phyloP scores from a whole-genome alignment of 148 eudicot genomes.

The Euryodendron excelsum region DNA sequence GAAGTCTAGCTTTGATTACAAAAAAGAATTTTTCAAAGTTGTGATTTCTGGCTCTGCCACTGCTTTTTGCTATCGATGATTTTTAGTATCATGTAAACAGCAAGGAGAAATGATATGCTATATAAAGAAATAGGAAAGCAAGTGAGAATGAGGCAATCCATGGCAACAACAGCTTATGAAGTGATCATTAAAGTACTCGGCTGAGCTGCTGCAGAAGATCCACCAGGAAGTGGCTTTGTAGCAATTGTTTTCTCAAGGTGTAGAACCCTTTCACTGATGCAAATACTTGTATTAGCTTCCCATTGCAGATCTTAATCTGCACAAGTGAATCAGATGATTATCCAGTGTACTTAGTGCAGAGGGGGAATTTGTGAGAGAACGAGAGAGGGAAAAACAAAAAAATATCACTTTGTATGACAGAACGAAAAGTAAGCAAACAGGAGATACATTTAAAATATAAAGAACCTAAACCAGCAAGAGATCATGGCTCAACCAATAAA shows the following conservation, averaged over 20 bases:
- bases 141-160: not conserved
- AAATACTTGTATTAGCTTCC: slow-evolving; percentile 77
- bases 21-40: too few relatives aligned
- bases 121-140: not conserved
- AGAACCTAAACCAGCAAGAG: not conserved
- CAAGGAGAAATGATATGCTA: not conserved
- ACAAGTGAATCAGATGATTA: slow-evolving; percentile 29
- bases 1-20: too few relatives aligned
- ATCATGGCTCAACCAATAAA: not conserved
- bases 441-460: too few relatives aligned
- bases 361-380: too few relatives aligned
- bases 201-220: slow-evolving; percentile 98
- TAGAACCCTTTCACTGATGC: slow-evolving; percentile 89
- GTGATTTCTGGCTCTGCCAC: not conserved
- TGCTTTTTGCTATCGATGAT: not conserved
- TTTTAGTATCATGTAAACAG: not conserved
- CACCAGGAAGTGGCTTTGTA: slow-evolving; percentile 78
- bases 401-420: too few relatives aligned
- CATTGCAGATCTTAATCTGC: slow-evolving; percentile 98
- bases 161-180: not conserved
- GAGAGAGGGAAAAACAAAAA: not conserved
- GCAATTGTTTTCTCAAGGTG: slow-evolving; percentile 67
- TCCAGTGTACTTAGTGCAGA: too few relatives aligned
- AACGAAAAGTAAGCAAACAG: too few relatives aligned
- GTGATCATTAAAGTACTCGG: slow-evolving; percentile 46